Base-by-base conservation (phyloP, 371 early-diverging fungal species). In the Apophysomyces elegans region DNA sequence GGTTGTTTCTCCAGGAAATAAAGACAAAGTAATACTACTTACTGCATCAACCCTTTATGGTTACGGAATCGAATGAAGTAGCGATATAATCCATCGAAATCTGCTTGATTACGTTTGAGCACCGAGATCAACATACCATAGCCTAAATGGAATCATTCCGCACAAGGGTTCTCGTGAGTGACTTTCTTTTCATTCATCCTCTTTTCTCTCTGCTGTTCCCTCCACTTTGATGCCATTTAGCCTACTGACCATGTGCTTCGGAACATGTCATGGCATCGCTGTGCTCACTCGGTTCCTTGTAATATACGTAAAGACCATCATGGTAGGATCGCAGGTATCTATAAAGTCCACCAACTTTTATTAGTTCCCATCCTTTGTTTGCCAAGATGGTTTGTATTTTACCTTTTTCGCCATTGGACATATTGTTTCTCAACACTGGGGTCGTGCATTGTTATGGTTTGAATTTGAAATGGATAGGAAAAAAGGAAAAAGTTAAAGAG, bases 41-140 rank as follows among this genome's bases (percentile, higher is more conserved):
- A 78, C 72, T 85, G 80, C 71, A 86, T 84, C n/a, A 88, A 73
- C 7, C 86, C 88, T 37, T 86, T 83, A 9, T 60, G 58, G 44
- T 88, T 88, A 46, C 71, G 79, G 67, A 77, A 88, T 32, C 78
- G 75, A 11, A 78, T 62, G 71, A 83, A 86, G 72, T 86, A 88
- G 26, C 84, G 75, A 44, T 77, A 77, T 5, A 88, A 67, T 9
- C 86, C 86, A 69, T 86, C 88, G 69, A 88, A 88, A 66, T 86
- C 87, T 21, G 71, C 66, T 60, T 86, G 87, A 47, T 86, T 86
- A 13, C 82, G 72, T 73, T 84, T 86, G 56, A 86, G 66, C 4
- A 86, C 86, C 14, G 88, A 83, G 50, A 85, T 80, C 35, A 86
- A 66, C 87, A 88, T 85, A 43, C 87, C 88, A 66, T 88, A 88